phyloP scores from a whole-genome alignment of 192 early-diverging fungal genomes.

The Backusella sp. region DNA sequence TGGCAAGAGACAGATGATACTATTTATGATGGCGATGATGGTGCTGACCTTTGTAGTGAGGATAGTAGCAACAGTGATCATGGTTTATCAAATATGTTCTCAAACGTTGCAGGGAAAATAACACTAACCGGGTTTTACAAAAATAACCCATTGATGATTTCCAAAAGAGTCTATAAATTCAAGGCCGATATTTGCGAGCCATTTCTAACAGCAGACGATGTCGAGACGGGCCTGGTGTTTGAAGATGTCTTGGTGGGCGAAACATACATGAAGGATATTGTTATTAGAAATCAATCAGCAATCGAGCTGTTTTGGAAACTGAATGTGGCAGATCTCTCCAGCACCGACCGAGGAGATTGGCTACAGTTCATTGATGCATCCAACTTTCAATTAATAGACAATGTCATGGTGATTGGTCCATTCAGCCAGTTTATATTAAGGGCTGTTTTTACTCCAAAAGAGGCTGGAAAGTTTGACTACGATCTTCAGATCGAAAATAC shows the following conservation, averaged over 20 bases:
- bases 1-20: conserved; percentile 20
- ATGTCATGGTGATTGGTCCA: conserved; percentile 60
- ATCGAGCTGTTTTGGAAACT: conserved; percentile 88
- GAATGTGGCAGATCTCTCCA: conserved; percentile 63
- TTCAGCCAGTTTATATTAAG: conserved; percentile 69
- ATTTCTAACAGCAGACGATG: conserved; percentile 87
- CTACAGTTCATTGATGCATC: conserved; percentile 77
- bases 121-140: background rate
- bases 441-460: conserved; percentile 81
- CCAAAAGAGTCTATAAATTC: conserved; percentile 48
- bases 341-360: conserved; percentile 53
- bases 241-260: conserved; percentile 90
- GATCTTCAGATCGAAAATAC: conserved; percentile 87
- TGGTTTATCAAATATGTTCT: background rate
- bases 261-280: conserved; percentile 87
- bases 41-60: background rate
- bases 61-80: background rate
- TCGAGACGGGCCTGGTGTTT: conserved; percentile 86
- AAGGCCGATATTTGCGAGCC: conserved; percentile 81
- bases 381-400: conserved; percentile 46
- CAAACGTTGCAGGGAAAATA: background rate
- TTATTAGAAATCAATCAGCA: conserved; percentile 84
- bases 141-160: conserved; percentile 51
- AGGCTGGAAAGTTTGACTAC: conserved; percentile 88
- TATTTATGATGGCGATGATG: conserved; percentile 33